Evolutionary conservation across 1,284 basidiomycete genomes (phyloP), one percentile per base, ranked within the genome.

Genomic region (Trichosporon sp.): DNA sequence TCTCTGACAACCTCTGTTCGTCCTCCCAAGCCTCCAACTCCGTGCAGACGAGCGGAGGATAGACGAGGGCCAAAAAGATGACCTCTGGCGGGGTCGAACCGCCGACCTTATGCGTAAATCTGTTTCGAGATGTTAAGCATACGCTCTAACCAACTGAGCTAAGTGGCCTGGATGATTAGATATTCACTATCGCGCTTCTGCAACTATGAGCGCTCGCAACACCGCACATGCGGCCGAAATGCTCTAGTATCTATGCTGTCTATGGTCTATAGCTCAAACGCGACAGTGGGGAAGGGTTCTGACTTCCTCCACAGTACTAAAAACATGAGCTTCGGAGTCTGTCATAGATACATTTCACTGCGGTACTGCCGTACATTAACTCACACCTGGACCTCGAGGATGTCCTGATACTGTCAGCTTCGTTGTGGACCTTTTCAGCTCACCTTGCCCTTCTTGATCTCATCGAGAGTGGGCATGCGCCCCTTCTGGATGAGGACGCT

Each of bases 401-500:
- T 80, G 73, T 77, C 76, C 67, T 6, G 2, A 10, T 26, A 26
- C 21, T 21, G 67, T 71, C 46, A 68, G 59, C 26, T 63, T 6
- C 1, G 3, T 12, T 26, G 26, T 26, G 26, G 10, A 3, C 26
- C 26, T 26, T 1, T 3, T 26, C 4, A 26, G 69, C 81, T 69
- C 68, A 84, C 83, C 79, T 86, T 87, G 70, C 88, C 88, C 21
- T 75, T 77, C 82, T 87, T 90, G 78, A 98, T 85, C 79, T 94
- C 92, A 14, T 89, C 87, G 2, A 91, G 86, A 14, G 89, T 87
- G 3, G 93, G 94, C 92, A 97, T 96, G 74, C 91, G 86, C 14
- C 89, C 90, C 63, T 93, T 84, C 65, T 91, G 87, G 77, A 97
- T 83, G 66, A 98, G 86, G 83, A 96, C 93, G 16, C 91, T 90